Conservation (phyloP, 805 yeast species). For the Kodamaea kakaduensis region DNA sequence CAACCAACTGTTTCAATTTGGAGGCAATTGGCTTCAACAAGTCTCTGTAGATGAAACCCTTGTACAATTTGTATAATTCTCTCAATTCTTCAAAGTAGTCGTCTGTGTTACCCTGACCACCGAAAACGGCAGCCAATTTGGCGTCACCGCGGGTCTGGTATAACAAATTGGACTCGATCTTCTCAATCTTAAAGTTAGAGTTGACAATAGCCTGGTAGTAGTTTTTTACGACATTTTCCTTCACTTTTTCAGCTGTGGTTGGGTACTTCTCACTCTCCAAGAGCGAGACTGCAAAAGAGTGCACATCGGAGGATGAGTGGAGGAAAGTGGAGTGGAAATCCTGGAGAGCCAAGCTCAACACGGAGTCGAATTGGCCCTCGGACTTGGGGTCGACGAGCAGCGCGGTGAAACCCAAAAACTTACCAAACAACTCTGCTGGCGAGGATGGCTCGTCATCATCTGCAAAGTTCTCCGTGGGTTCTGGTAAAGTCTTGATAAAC, state of each 20-base stretch:
- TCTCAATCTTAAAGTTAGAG: conserved; percentile 23
- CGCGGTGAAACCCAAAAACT: conserved; percentile 74
- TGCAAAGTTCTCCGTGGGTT: conserved; percentile 77
- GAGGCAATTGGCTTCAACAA: conserved; percentile 67
- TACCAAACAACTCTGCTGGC: conserved; percentile 78
- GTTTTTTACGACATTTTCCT: conserved; percentile 62
- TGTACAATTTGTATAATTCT: conserved; percentile 73
- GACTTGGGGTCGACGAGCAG: conserved; percentile 39
- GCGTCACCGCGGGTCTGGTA: conserved; percentile 59
- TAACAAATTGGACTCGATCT: conserved; percentile 47
- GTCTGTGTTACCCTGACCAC: conserved; percentile 99
- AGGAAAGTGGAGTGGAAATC: conserved; percentile 86
- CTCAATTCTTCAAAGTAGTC: conserved; percentile 96
- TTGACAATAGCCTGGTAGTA: conserved; percentile 51
- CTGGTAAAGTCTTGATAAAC: conserved; percentile 73
- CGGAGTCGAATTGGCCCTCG: conserved; percentile 60
- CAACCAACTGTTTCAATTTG: conserved; percentile 63
- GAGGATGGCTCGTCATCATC: conserved; percentile 86
- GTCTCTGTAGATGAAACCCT: conserved; percentile 61
- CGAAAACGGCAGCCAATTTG: conserved; percentile 78
- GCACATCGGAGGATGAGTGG: conserved; percentile 74
- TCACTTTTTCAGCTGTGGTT: conserved; percentile 69
- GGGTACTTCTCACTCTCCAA: conserved; percentile 50
- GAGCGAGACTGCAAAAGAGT: conserved; percentile 75
- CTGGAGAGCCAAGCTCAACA: conserved; percentile 61